Evolutionary conservation across 305 asterid species (phyloP), one percentile per base, ranked within the genome.

Genomic region (Fraxinus latifolia): DNA sequence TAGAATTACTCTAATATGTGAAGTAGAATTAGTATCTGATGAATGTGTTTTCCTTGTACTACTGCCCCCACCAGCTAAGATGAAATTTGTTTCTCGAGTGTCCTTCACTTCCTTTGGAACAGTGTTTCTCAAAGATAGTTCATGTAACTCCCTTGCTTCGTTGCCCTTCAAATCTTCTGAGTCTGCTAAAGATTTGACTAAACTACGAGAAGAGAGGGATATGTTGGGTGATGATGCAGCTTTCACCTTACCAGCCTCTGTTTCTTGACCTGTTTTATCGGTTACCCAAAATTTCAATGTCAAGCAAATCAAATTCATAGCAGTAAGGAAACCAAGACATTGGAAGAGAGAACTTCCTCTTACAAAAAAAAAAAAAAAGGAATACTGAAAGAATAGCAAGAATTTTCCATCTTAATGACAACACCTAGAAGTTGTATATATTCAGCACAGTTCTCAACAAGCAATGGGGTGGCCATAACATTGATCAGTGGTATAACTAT

Each of bases 151-250:
- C 32, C 14, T 34, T 32, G 82, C 33, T 70, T 27, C 44, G 3
- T 12, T 37, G 74, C 77, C 74, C 86, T 85, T 83, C 47, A 39
- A 32, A 37, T 80, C 84, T 53, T 76, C 86, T 1, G 87, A 82
- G 65, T 44, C 80, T n/a, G 80, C 74, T 14, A 23, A 23, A 33
- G 89, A 70, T 81, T 62, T 83, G 83, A 87, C 77, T 60, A 87
- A 32, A 67, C 19, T 68, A 1, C 75, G 81, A 74, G 82, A 77
- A 50, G 84, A 60, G 11, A 68, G 4, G 50, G 60, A 7, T 34
- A 7, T 21, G 37, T 73, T 32, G 70, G 50, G 58, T 29, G 83
- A 77, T 58, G 73, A 74, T 74, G 76, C 80, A 36, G 37, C 75
- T 19, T 79, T 74, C 74, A 32, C 70, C 19, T 50, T 42, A 62